Evolutionary conservation across 306 rosid genomes (phyloP).

Genomic region (Clitoria ternatea): DNA sequence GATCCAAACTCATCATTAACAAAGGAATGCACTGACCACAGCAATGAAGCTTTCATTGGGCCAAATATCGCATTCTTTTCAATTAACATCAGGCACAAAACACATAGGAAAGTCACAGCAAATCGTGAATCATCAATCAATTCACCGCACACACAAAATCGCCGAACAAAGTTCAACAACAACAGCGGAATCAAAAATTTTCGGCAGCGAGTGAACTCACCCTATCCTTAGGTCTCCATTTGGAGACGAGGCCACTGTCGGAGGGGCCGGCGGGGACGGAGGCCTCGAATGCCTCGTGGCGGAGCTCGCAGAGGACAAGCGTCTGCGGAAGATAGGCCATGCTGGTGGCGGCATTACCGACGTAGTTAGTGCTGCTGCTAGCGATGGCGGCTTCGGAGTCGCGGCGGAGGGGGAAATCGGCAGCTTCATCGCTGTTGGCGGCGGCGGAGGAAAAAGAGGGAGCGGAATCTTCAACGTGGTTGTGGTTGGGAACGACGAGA

Average conservation of each 20-base stretch:
- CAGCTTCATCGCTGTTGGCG: background rate
- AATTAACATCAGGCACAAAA: background rate
- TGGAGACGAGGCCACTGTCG: constrained; percentile 79
- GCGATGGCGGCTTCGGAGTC: constrained; percentile 71
- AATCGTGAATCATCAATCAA: background rate
- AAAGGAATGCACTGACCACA: background rate
- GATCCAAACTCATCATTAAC: constrained; percentile 10
- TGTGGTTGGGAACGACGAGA: constrained; percentile 57
- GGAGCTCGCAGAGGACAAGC: constrained; percentile 61
- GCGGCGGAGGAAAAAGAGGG: background rate
- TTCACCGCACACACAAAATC: background rate
- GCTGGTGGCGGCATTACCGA: constrained; percentile 61
- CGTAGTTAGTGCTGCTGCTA: constrained; percentile 49
- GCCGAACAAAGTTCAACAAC: background rate
- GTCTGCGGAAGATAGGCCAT: constrained; percentile 87
- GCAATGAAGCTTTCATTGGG: background rate
- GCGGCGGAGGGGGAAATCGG: constrained; percentile 26
- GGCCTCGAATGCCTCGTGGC: constrained; percentile 88
- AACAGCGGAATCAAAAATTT: background rate
- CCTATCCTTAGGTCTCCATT: constrained; percentile 93
- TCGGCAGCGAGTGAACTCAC: constrained; percentile 36
- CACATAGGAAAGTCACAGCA: background rate
- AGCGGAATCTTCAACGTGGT: constrained; percentile 30
- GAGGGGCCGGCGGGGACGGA: constrained; percentile 66
- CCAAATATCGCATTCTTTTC: background rate